Conservation (phyloP, 75 land plant species). For the Picea glauca region DNA sequence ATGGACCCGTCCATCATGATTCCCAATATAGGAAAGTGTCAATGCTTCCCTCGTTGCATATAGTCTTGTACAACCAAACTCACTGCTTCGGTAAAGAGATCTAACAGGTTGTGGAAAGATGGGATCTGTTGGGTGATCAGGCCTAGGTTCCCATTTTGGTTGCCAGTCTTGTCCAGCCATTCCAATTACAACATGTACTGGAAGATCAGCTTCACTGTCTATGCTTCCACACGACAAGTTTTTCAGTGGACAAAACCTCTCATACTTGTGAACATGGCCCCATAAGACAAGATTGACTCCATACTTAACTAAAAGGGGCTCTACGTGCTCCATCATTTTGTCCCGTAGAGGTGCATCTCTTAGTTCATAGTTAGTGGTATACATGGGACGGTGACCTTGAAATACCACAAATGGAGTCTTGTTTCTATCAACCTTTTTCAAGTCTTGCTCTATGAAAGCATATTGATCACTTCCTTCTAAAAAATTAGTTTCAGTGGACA, state of each 20-base stretch:
- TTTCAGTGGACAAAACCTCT: slow-evolving; percentile 81
- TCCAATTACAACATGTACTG: slow-evolving; percentile 87
- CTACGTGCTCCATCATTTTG: slow-evolving; percentile 54
- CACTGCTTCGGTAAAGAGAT: slow-evolving; percentile 78
- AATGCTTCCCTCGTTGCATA: slow-evolving; percentile 62
- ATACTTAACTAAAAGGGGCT: slow-evolving; percentile 72
- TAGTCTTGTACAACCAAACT: slow-evolving; percentile 79
- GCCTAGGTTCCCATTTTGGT: slow-evolving; percentile 69
- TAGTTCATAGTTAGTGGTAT: slow-evolving; percentile 63
- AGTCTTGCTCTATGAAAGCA: slow-evolving; percentile 56
- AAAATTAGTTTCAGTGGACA: slow-evolving; percentile 85
- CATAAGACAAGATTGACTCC: slow-evolving; percentile 77
- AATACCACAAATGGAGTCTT: slow-evolving; percentile 84
- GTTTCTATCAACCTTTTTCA: slow-evolving; percentile 61
- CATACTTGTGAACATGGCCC: slow-evolving; percentile 96
- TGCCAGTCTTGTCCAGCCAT: slow-evolving; percentile 98
- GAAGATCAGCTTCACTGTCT: slow-evolving; percentile 19
- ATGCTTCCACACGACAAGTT: slow-evolving; percentile 61
- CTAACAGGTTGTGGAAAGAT: slow-evolving; percentile 73
- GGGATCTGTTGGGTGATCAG: slow-evolving; percentile 55
- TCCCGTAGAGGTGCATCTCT: slow-evolving; percentile 39
- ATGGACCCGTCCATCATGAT: slow-evolving; percentile 86
- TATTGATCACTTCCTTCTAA: slow-evolving; percentile 78
- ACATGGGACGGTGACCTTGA: slow-evolving; percentile 95
- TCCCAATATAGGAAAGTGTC: slow-evolving; percentile 70